phyloP scores from a whole-genome alignment of 2,329 filamentous ascomycete species.

The Aaosphaeria pasadenensis region DNA sequence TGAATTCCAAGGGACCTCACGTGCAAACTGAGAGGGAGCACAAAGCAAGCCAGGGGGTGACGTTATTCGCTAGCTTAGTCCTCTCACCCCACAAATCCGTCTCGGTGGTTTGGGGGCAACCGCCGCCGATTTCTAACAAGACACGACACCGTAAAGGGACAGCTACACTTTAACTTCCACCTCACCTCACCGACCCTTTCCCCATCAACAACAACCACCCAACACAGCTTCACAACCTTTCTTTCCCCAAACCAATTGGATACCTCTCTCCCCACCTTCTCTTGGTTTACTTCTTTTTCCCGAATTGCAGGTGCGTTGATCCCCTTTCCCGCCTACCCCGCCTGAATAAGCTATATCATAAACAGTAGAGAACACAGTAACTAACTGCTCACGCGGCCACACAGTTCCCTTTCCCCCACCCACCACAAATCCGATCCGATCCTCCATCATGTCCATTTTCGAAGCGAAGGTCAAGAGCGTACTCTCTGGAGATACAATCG shows the following conservation, averaged over 20 bases:
- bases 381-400: slow-evolving; percentile 10
- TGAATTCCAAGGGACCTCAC: too few species aligned
- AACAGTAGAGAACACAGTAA: slow-evolving; percentile 19
- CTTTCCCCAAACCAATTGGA: neutral
- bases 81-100: slow-evolving; percentile 9
- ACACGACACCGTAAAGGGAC: slow-evolving; percentile 1
- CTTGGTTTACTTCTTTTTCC: neutral
- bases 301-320: slow-evolving; percentile 1
- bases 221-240: neutral
- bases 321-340: slow-evolving; percentile 6
- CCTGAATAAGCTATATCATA: slow-evolving; percentile 3
- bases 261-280: neutral
- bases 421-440: neutral
- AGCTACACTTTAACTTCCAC: too few species aligned
- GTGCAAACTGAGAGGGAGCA: too few species aligned
- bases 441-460: slow-evolving; percentile 29
- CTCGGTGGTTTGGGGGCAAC: neutral
- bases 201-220: too few species aligned
- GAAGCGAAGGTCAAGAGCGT: slow-evolving; percentile 76
- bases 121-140: neutral
- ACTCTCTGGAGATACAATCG: slow-evolving; percentile 86
- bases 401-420: slow-evolving; percentile 1
- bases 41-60: neutral
- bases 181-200: too few species aligned
- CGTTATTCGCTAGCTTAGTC: slow-evolving; percentile 4